These are phyloP conservation scores for Bretziella fagacearum DNA, from an alignment of 2,329 filamentous ascomycete species.

Conservation along the genomic window DNA sequence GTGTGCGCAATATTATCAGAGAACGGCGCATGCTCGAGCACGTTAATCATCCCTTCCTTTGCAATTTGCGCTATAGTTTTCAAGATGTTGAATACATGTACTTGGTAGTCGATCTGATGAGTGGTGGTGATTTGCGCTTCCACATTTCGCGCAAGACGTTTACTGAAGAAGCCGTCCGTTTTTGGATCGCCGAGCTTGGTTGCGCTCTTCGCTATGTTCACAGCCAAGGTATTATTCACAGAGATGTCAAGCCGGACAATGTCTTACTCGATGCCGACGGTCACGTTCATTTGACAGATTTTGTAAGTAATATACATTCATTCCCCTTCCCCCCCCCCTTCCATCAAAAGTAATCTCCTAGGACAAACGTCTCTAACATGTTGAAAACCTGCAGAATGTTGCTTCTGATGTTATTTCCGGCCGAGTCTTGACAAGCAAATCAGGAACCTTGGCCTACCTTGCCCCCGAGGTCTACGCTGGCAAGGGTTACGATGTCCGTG, in stretches of 20 bases:
- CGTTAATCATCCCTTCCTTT: slow-evolving; percentile 93
- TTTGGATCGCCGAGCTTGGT: slow-evolving; percentile 90
- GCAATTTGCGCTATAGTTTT: slow-evolving; percentile 96
- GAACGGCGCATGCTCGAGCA: slow-evolving; percentile 97
- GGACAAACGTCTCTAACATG: slow-evolving; percentile 22
- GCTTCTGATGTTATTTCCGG: slow-evolving; percentile 80
- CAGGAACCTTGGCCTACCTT: slow-evolving; percentile 86
- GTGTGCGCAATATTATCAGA: slow-evolving; percentile 93
- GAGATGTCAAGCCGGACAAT: slow-evolving; percentile 86
- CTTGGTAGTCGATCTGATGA: slow-evolving; percentile 96
- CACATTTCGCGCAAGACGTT: slow-evolving; percentile 97
- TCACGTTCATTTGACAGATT: slow-evolving; percentile 94
- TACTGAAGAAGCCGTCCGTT: slow-evolving; percentile 88
- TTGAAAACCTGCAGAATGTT: slow-evolving; percentile 51
- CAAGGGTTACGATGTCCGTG: slow-evolving; percentile 72
- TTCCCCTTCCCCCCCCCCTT: not conserved
- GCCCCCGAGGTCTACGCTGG: slow-evolving; percentile 90
- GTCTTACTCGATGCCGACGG: slow-evolving; percentile 75
- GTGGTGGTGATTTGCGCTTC: slow-evolving; percentile 85
- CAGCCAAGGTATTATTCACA: slow-evolving; percentile 70
- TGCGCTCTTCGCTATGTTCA: slow-evolving; percentile 84
- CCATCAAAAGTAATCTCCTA: too few relatives aligned
- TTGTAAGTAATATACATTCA: slow-evolving; percentile 59
- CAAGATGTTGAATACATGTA: slow-evolving; percentile 99
- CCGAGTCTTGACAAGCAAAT: slow-evolving; percentile 81